These are phyloP conservation scores for Rosa persica DNA, from an alignment of 306 rosid genomes.

Conservation along the genomic window DNA sequence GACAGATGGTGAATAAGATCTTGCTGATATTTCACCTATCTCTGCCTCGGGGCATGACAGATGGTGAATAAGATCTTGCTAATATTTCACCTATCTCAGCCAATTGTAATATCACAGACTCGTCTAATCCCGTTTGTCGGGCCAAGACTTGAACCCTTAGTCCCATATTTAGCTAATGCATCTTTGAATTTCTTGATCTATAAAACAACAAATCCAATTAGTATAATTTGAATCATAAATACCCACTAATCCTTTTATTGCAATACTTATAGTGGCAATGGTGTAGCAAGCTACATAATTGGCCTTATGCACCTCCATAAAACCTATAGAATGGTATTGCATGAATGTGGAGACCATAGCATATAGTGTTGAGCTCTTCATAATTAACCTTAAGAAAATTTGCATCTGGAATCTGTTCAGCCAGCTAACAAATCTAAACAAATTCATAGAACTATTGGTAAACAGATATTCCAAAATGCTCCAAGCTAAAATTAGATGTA, in stretches of 20 bases:
- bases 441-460: neutral
- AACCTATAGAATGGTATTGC: constrained; percentile 85
- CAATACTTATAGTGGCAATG: constrained; percentile 65
- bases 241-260: neutral
- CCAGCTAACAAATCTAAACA: constrained; percentile 81
- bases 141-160: constrained; percentile 58
- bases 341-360: constrained; percentile 60
- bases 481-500: neutral
- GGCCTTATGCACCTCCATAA: constrained; percentile 78
- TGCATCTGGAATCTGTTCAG: constrained; percentile 58
- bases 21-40: constrained; percentile 39
- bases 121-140: constrained; percentile 69
- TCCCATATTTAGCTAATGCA: constrained; percentile 62
- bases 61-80: constrained; percentile 20
- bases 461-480: neutral
- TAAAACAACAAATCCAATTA: neutral
- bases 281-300: constrained; percentile 83
- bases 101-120: constrained; percentile 50
- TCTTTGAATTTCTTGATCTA: constrained; percentile 85
- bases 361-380: constrained; percentile 69
- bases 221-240: neutral
- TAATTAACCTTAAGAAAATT: constrained; percentile 65
- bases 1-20: constrained; percentile 27
- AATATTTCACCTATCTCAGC: constrained; percentile 47
- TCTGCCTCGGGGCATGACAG: no score